phyloP scores from a whole-genome alignment of 371 early-diverging fungal genomes.

The Rhizopus delemar region DNA sequence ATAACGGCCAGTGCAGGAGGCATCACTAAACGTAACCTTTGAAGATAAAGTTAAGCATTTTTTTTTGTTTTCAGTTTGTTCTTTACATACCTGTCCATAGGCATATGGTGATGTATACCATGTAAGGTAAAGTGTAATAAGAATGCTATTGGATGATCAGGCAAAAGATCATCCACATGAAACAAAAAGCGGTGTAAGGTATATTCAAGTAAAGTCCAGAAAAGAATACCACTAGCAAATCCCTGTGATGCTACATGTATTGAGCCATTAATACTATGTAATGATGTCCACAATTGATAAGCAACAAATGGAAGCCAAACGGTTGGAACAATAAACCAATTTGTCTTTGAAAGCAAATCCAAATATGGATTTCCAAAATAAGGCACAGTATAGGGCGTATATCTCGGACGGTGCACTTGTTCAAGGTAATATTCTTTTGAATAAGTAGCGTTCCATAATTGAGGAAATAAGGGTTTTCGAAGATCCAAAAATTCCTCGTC shows the following conservation, averaged over 20 bases:
- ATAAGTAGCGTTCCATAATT: constrained; percentile 78
- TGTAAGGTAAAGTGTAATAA: constrained; percentile 86
- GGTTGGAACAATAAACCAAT: constrained; percentile 90
- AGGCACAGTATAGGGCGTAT: constrained; percentile 59
- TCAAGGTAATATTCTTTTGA: constrained; percentile 82
- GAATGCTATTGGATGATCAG: constrained; percentile 77
- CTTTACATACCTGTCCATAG: constrained; percentile 83
- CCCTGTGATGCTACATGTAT: constrained; percentile 12
- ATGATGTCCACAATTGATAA: constrained; percentile 42
- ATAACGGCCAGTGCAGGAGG: constrained; percentile 86
- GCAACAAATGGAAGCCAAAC: constrained; percentile 82
- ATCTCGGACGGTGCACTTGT: constrained; percentile 89
- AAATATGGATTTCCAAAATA: constrained; percentile 73
- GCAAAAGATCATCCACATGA: constrained; percentile 85
- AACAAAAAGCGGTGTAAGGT: constrained; percentile 88
- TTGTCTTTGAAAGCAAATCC: constrained; percentile 83
- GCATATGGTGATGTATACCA: constrained; percentile 94
- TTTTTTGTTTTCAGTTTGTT: neutral
- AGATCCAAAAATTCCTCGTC: constrained; percentile 82
- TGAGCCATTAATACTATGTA: neutral
- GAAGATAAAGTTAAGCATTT: neutral
- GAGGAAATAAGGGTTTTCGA: constrained; percentile 79
- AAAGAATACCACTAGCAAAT: constrained; percentile 67
- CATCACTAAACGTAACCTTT: constrained; percentile 90
- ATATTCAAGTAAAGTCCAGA: constrained; percentile 86